Percentiles rank a stretch among this genome's conserved stretches.
Conservation (phyloP, 2,329 filamentous ascomycete species). For the Tolypocladium inflatum region DNA sequence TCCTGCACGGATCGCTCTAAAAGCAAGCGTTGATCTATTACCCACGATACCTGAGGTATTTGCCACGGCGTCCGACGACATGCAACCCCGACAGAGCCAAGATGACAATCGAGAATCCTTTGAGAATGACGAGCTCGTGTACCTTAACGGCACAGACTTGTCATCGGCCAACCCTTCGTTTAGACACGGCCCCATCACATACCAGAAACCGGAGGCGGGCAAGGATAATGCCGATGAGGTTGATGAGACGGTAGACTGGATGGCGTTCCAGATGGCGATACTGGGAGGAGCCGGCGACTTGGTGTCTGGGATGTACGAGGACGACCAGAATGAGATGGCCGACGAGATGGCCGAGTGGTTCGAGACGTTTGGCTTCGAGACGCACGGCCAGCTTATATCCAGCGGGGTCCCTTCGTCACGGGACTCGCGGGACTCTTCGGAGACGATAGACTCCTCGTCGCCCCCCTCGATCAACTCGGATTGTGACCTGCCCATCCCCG, state of each 20-base stretch:
- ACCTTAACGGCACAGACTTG: constrained; percentile 37
- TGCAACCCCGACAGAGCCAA: not conserved
- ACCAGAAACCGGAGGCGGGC: constrained; percentile 34
- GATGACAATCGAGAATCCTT: not conserved
- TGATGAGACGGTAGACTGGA: constrained; percentile 50
- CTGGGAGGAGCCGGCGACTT: constrained; percentile 46
- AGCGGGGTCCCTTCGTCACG: constrained; percentile 7
- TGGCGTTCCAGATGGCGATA: constrained; percentile 56
- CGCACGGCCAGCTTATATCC: constrained; percentile 28
- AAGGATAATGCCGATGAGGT: constrained; percentile 20
- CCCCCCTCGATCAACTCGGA: constrained; percentile 20
- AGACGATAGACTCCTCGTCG: constrained; percentile 15
- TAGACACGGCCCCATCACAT: constrained; percentile 45
- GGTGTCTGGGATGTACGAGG: constrained; percentile 33
- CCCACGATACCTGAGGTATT: constrained; percentile 15
- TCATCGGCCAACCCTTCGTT: constrained; percentile 39
- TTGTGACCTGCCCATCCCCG: constrained; percentile 27
- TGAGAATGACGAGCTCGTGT: constrained; percentile 32
- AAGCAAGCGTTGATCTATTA: constrained; percentile 4
- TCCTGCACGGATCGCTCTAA: constrained; percentile 7
- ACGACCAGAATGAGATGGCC: constrained; percentile 27
- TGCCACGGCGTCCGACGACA: not conserved
- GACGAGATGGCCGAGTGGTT: constrained; percentile 42
- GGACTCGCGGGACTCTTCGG: constrained; percentile 7
- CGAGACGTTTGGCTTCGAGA: constrained; percentile 36